Evolutionary conservation across 2,329 filamentous ascomycete species (phyloP), one percentile per base, ranked within the genome.

Genomic region (Penicillium sp.): DNA sequence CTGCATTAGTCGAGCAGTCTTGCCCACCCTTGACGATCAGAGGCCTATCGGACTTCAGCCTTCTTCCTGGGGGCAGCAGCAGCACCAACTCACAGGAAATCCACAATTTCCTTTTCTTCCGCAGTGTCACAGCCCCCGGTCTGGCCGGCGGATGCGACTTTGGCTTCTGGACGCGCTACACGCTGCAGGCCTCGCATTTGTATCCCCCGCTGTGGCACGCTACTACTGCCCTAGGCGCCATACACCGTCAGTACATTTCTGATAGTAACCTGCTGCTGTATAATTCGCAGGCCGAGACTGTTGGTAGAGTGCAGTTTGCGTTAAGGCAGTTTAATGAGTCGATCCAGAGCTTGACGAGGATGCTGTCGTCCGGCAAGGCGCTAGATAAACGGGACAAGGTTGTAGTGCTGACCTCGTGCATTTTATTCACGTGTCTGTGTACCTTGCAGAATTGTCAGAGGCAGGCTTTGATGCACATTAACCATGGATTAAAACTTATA

Each of bases 161-260:
- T 51, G 48, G 48, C 35, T 26, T 51, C 35, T 51, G 48, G 48
- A 28, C 48, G 18, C n/a, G 23, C 12, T 16, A 42, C 24, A 51
- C 48, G n/a, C 11, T 51, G 35, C 48, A 51, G 21, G 35, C 48
- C 11, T 42, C 48, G 12, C 48, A 40, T n/a, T 12, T 42, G 16
- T 51, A 51, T 11, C 48, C 48, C 6, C 33, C 48, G 14, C 40
- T 51, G 40, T 51, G 48, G 48, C 48, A 51, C 40, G 48, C 48
- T 12, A 43, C 48, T 51, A 21, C 23, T 6, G 48, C 48, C n/a
- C 20, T 51, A 16, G 48, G 48, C 24, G 48, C 48, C 7, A 38
- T 51, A 14, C 48, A 51, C 40, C 30, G 33, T 26, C 30, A 40
- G 48, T 38, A 24, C 16, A 42, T 40, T 40, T n/a, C 35, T 11